phyloP scores from a whole-genome alignment of 169 alveolate genomes.

The Plasmodium billcollinsi region DNA sequence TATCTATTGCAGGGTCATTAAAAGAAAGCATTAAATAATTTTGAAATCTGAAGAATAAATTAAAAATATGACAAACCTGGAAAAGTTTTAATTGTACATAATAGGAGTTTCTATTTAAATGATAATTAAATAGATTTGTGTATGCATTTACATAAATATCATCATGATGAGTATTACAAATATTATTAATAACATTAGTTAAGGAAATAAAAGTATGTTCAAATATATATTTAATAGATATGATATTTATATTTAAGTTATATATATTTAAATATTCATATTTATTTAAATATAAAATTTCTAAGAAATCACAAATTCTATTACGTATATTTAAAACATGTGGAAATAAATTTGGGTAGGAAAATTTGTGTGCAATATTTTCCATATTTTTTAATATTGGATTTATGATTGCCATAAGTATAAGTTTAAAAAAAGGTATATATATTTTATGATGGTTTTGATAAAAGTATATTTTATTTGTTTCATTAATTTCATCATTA shows the following conservation, averaged over 20 bases:
- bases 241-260: conserved; percentile 19
- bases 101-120: conserved; percentile 6
- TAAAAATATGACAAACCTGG: conserved; percentile 63
- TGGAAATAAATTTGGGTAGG: conserved; percentile 13
- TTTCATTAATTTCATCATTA: conserved; percentile 2
- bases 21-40: conserved; percentile 48
- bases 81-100: conserved; percentile 48
- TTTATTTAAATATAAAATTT: conserved; percentile 41
- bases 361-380: conserved; percentile 17
- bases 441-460: conserved; percentile 14
- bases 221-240: conserved; percentile 37
- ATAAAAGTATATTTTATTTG: conserved; percentile 33
- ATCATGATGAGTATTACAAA: conserved; percentile 14
- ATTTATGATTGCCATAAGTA: conserved; percentile 36
- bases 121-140: conserved; percentile 24
- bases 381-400: conserved; percentile 40
- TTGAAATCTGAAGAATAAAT: conserved; percentile 55
- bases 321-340: conserved; percentile 24
- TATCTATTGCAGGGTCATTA: conserved; percentile 46
- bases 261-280: conserved; percentile 24
- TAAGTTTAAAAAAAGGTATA: conserved; percentile 60
- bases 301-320: conserved; percentile 16
- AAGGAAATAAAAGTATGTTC: conserved; percentile 44
- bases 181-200: conserved; percentile 3
- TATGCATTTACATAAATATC: conserved; percentile 36